phyloP scores from a whole-genome alignment of 176 grass and related monocot genomes.

The Luzula sylvatica region DNA sequence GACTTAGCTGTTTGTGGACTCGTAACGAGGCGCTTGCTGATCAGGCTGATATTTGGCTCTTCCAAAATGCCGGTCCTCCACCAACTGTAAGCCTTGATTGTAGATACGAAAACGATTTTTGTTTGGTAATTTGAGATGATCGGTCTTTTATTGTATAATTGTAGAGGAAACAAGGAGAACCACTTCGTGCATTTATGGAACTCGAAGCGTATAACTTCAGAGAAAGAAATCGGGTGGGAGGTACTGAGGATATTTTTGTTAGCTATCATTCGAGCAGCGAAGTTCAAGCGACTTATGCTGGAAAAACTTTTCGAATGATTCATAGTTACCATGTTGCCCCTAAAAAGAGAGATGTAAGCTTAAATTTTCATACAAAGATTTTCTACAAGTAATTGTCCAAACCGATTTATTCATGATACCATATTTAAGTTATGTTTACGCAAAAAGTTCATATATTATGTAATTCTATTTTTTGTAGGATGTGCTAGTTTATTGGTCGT shows the following conservation, averaged over 20 bases:
- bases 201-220: conserved; percentile 29
- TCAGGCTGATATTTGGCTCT: conserved; percentile 25
- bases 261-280: conserved; percentile 43
- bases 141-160: background rate
- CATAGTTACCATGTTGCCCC: conserved; percentile 32
- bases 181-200: conserved; percentile 38
- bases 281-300: conserved; percentile 43
- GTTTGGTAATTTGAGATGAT: no score
- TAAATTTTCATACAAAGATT: no score
- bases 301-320: conserved; percentile 33
- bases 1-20: conserved; percentile 34
- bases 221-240: conserved; percentile 7
- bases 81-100: conserved; percentile 17
- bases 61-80: conserved; percentile 23
- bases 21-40: conserved; percentile 26
- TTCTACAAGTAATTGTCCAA: no score
- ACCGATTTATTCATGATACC: no score
- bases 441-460: no score
- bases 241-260: conserved; percentile 38
- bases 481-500: conserved; percentile 50
- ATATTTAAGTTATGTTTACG: no score
- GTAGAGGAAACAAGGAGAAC: conserved; percentile 38
- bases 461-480: conserved; percentile 19
- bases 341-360: conserved; percentile 41
- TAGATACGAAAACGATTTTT: no score